Base-by-base conservation (phyloP, 2,329 filamentous ascomycete species). In the Ceratocystis eucalypticola region DNA sequence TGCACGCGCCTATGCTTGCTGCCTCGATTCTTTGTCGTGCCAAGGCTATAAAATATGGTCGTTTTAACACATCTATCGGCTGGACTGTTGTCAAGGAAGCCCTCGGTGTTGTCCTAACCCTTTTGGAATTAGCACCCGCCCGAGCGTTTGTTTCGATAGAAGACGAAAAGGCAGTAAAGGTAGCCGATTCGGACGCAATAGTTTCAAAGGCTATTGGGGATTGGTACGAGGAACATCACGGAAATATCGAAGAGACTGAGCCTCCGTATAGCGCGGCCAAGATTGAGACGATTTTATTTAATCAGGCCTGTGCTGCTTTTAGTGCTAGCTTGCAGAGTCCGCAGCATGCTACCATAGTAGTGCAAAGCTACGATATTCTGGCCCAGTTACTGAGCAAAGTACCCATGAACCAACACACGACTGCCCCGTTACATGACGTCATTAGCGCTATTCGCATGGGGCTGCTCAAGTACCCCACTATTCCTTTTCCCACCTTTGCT, bases 1-100 rank as follows among this genome's bases (percentile, higher is more conserved):
- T 89, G 25, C 93, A 97, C 75, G 88, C 92, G 37, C 93, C 93
- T 44, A 76, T 95, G 33, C 82, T 88, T 65, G 81, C 85, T 1
- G 75, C 95, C n/a, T 84, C 86, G 2, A 78, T 88, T 30, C 76
- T 81, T 41, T 68, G 66, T 30, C 64, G 61, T 15, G 66, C 64
- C 41, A 65, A 66, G 53, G 57, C 64, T 30, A 68, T 41, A 20
- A 44, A 41, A 48, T 65, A 65, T 17, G 64, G 64, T 2, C 53
- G 53, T n/a, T 65, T 48, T n/a, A 65, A 48, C 55, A 78, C 77
- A 70, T 87, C 83, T 83, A 76, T 87, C 53, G 77, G 85, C 71
- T 79, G 87, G 66, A 75, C 77, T 2, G 68, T 78, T 28, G 70
- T 70, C 12, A 74, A 75, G 61, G 71, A 76, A 64, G 74, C 74